Evolutionary conservation across 495 filamentous ascomycete genomes (phyloP).

Genomic region (Cenococcum geophilum): DNA sequence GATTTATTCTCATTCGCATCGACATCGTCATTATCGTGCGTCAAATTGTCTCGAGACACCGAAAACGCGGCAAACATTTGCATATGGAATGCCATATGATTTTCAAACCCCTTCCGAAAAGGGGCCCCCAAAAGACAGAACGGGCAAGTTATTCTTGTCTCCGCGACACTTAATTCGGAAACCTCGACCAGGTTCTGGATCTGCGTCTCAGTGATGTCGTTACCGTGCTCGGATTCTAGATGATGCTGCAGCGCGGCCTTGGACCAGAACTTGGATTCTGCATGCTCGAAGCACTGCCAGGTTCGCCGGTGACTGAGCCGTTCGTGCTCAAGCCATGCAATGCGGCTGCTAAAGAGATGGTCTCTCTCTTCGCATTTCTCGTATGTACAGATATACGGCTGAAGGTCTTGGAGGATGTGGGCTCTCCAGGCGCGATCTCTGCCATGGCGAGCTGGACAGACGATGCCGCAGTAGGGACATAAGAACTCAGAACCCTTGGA

Average conservation of each 20-base stretch:
- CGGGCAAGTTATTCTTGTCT: neutral
- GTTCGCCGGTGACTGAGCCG: neutral
- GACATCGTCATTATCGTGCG: too few relatives aligned
- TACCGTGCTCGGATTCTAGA: neutral
- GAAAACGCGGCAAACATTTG: too few relatives aligned
- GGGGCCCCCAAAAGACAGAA: neutral
- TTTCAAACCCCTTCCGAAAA: neutral
- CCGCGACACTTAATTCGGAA: neutral
- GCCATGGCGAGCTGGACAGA: neutral
- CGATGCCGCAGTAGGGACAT: neutral
- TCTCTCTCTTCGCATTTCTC: neutral
- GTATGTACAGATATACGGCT: neutral
- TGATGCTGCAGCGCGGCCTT: neutral
- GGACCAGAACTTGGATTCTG: neutral
- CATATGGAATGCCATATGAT: neutral
- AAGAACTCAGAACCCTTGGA: neutral
- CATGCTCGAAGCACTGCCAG: neutral
- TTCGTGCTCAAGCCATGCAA: neutral
- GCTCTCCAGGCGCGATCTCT: neutral
- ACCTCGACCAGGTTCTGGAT: neutral
- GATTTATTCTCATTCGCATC: too few relatives aligned
- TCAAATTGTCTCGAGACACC: neutral
- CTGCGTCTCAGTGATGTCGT: neutral
- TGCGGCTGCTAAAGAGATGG: neutral
- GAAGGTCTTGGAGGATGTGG: neutral